These are phyloP conservation scores for Mychonastes homosphaera DNA, from an alignment of 139 green algal species.

Conservation along the genomic window DNA sequence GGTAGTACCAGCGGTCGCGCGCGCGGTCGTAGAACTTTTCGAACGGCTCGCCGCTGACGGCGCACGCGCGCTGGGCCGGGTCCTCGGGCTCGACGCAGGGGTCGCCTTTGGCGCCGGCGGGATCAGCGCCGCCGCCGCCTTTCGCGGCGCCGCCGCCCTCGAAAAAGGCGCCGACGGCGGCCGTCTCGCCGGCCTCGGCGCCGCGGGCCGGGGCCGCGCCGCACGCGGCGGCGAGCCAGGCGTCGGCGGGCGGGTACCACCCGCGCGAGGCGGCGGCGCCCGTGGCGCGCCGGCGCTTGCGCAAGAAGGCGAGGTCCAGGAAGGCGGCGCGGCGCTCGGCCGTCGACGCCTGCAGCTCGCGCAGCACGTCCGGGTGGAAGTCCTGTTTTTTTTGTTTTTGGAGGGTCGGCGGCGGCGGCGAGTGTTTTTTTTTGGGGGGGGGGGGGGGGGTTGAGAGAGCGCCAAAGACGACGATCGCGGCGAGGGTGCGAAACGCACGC, in stretches of 20 bases:
- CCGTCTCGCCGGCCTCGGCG: neutral
- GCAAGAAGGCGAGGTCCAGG: conserved; percentile 24
- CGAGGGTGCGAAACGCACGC: neutral
- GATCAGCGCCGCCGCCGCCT: conserved; percentile 3
- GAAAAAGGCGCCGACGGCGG: neutral
- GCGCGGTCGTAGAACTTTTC: conserved; percentile 40
- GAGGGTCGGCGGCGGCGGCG: no score
- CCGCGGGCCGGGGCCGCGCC: conserved; percentile 1
- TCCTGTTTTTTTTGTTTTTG: no score
- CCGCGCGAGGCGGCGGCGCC: conserved; percentile 19
- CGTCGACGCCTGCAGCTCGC: conserved; percentile 18
- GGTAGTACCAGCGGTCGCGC: conserved; percentile 41
- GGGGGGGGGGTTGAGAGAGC: no score
- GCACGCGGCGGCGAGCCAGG: conserved; percentile 51
- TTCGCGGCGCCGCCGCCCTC: conserved; percentile 13
- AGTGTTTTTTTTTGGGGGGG: no score
- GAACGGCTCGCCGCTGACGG: conserved; percentile 45
- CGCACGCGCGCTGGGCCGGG: conserved; percentile 34
- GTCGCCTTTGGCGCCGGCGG: neutral
- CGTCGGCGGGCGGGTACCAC: conserved; percentile 53
- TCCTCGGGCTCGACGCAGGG: conserved; percentile 28
- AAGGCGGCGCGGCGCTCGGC: conserved; percentile 14
- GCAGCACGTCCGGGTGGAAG: conserved; percentile 14
- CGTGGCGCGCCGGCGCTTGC: conserved; percentile 15
- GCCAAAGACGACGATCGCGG: no score